Conservation (phyloP, 768 basidiomycete genomes). For the Pulveroboletus ravenelii region DNA sequence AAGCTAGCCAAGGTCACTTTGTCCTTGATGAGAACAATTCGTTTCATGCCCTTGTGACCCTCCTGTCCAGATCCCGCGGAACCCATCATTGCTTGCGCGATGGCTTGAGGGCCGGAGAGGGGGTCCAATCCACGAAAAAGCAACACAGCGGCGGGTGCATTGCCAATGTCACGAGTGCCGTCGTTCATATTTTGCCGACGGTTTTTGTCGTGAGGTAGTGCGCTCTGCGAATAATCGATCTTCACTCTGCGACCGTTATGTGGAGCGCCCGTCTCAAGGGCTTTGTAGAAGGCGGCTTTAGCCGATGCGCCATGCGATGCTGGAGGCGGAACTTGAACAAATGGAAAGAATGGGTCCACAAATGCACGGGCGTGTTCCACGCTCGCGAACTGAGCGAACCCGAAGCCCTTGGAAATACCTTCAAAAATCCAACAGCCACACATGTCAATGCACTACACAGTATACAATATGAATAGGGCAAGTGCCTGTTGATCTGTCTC, state of each 20-base stretch:
- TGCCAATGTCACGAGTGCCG: slow-evolving; percentile 94
- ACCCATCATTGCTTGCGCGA: slow-evolving; percentile 75
- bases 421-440: slow-evolving; percentile 61
- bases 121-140: slow-evolving; percentile 90
- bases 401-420: slow-evolving; percentile 95
- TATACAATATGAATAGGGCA: slow-evolving; percentile 72
- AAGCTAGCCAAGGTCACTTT: slow-evolving; percentile 82
- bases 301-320: slow-evolving; percentile 83
- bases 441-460: slow-evolving; percentile 70
- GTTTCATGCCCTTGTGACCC: slow-evolving; percentile 81
- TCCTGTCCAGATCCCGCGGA: slow-evolving; percentile 76
- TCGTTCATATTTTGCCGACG: slow-evolving; percentile 76
- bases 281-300: slow-evolving; percentile 65
- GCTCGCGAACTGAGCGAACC: slow-evolving; percentile 89
- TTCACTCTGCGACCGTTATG: slow-evolving; percentile 85
- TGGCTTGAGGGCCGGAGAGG: slow-evolving; percentile 81
- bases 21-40: slow-evolving; percentile 88
- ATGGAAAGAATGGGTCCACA: slow-evolving; percentile 86
- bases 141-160: slow-evolving; percentile 73
- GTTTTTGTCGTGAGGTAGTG: slow-evolving; percentile 63
- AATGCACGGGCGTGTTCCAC: slow-evolving; percentile 87
- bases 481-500: slow-evolving; percentile 95
- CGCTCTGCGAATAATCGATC: slow-evolving; percentile 92
- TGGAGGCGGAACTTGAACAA: slow-evolving; percentile 87
- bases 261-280: slow-evolving; percentile 62